Evolutionary conservation across 1,139 yeast species (phyloP), one percentile per base, ranked within the genome.

Genomic region (Magnusiomyces tetraspermus): DNA sequence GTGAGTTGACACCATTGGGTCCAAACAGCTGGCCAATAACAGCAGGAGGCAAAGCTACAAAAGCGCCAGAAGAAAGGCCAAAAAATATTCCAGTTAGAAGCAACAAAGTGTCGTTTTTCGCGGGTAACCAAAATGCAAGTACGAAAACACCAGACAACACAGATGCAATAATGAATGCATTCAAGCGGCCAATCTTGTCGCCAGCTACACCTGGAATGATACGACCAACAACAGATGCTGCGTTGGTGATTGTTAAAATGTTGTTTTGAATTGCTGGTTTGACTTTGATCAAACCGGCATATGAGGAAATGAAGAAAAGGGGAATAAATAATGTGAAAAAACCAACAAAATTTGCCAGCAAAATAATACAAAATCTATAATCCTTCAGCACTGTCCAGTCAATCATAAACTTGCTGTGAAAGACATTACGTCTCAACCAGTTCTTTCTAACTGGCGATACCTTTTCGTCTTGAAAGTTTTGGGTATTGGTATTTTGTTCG

Each of bases 201-300:
- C 78, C 76, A 15, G 74, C 6, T 41, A 67, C 61, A 1, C 80
- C 80, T 1, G 80, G 76, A 0, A 74, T 19, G 0, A 81, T 68
- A 42, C 85, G 67, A 2, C 83, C 84, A 11, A 77, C 54, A 38
- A 75, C 68, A 5, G 78, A 70, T 61, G 71, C 68, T 2, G 77
- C 80, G 50, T 79, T 75, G 31, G 76, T 71, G 26, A 79, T 71
- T 1, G 83, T 71, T 15, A 79, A 73, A 50, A 63, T 57, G 58
- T 65, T 63, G 43, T 53, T 52, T 37, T 57, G 53, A 43, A 60
- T 55, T 49, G 50, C 57, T 43, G 55, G 58, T 61, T 69, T 63
- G 63, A 55, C 46, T n/a, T 43, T 43, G 19, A 43, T 17, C 21
- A 11, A 23, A 8, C 24, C n/a, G 4, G 53, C 51, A 45, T 38